A percentile compares a stretch with the other conserved stretches of the same genome.
phyloP scores from a whole-genome alignment of 768 basidiomycete genomes.

The Phanerochaete sordida region DNA sequence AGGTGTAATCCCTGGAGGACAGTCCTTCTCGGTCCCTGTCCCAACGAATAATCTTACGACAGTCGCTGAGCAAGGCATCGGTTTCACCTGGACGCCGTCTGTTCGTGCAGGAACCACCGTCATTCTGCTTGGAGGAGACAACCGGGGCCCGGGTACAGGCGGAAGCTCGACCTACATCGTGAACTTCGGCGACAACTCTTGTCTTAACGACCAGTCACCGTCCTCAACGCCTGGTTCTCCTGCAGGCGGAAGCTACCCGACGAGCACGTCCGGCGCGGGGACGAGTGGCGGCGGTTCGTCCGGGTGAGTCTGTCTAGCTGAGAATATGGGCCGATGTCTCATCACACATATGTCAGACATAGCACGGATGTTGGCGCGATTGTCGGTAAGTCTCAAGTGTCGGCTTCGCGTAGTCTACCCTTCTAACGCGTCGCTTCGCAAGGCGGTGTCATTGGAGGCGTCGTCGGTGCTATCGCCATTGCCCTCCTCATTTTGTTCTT shows the following conservation, averaged over 20 bases:
- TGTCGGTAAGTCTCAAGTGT: conserved; percentile 34
- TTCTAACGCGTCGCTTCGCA: background rate
- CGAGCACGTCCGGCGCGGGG: conserved; percentile 39
- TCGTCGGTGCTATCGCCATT: conserved; percentile 42
- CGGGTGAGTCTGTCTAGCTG: conserved; percentile 10
- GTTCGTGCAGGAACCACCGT: conserved; percentile 65
- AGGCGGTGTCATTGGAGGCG: conserved; percentile 57
- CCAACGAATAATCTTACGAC: conserved; percentile 35
- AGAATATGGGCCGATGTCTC: conserved; percentile 2
- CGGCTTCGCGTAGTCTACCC: background rate
- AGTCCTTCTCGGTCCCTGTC: conserved; percentile 65
- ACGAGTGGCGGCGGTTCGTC: conserved; percentile 25
- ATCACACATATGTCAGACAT: background rate
- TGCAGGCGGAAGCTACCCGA: conserved; percentile 71
- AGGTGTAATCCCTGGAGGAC: conserved; percentile 77
- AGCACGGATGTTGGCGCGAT: conserved; percentile 45
- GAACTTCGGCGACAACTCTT: conserved; percentile 49
- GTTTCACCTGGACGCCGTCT: conserved; percentile 66
- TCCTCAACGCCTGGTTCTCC: conserved; percentile 76
- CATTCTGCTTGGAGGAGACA: conserved; percentile 64
- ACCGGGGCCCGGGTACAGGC: conserved; percentile 61
- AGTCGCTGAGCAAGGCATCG: conserved; percentile 45
- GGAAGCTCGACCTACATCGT: conserved; percentile 64
- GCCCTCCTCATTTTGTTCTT: conserved; percentile 46
- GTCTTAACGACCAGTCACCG: conserved; percentile 58